Evolutionary conservation across 2,329 filamentous ascomycete genomes (phyloP).

Genomic region (Fusarium buxicola): DNA sequence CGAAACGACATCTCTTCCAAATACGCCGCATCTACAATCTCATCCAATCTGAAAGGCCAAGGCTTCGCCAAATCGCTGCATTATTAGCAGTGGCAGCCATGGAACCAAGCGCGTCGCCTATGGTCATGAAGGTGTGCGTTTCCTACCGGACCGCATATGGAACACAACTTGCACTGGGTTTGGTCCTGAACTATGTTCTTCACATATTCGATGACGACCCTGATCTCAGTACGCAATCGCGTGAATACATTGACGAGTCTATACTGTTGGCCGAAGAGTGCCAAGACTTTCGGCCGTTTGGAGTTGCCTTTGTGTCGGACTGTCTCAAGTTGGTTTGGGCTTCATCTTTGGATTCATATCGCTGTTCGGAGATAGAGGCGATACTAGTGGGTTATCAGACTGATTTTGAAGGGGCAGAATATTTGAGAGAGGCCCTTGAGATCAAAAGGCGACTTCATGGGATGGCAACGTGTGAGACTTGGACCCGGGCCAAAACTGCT

Average conservation of each 20-base stretch:
- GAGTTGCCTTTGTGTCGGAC: slow-evolving; percentile 30
- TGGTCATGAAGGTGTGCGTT: slow-evolving; percentile 1
- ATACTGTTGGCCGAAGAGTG: slow-evolving; percentile 29
- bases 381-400: slow-evolving; percentile 34
- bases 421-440: slow-evolving; percentile 25
- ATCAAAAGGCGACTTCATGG: slow-evolving; percentile 18
- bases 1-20: slow-evolving; percentile 12
- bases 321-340: slow-evolving; percentile 35
- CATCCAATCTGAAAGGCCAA: slow-evolving; percentile 26
- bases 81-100: slow-evolving; percentile 9
- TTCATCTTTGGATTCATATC: slow-evolving; percentile 16
- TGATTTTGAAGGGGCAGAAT: slow-evolving; percentile 29
- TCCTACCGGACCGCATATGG: slow-evolving; percentile 30
- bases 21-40: slow-evolving; percentile 30
- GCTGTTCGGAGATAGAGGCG: slow-evolving; percentile 14
- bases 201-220: slow-evolving; percentile 16
- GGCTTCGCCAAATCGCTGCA: slow-evolving; percentile 6
- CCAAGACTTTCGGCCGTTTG: slow-evolving; percentile 25
- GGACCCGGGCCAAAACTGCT: not conserved
- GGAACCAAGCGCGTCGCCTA: not conserved
- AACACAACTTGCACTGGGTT: slow-evolving; percentile 15
- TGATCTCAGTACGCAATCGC: slow-evolving; percentile 4
- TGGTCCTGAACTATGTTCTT: slow-evolving; percentile 29
- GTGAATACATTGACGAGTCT: slow-evolving; percentile 23
- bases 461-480: slow-evolving; percentile 19